Evolutionary conservation across 805 yeast species (phyloP).

Genomic region (Clavispora phyllophila): DNA sequence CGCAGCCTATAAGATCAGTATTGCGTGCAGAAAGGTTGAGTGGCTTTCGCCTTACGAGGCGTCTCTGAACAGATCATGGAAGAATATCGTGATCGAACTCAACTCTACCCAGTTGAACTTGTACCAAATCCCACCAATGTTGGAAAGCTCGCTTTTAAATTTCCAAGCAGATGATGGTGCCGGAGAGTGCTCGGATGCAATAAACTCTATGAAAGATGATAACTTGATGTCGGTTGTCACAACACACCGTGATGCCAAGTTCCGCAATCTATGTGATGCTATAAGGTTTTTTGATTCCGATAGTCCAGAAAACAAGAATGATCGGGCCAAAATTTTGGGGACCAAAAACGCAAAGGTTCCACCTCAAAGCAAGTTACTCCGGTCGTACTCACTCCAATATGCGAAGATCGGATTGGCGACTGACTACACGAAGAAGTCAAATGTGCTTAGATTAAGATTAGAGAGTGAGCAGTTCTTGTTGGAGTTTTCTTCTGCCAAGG

Average conservation of each 20-base stretch:
- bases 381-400: constrained; percentile 77
- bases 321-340: neutral
- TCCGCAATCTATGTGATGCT: constrained; percentile 7
- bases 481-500: constrained; percentile 56
- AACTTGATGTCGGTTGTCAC: constrained; percentile 10
- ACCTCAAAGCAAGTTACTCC: constrained; percentile 25
- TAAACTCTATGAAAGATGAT: constrained; percentile 1
- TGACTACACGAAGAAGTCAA: constrained; percentile 69
- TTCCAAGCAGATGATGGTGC: neutral
- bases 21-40: constrained; percentile 63
- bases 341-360: neutral
- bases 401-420: constrained; percentile 80
- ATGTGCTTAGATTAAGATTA: constrained; percentile 68
- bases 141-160: constrained; percentile 23
- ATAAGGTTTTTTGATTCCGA: constrained; percentile 2
- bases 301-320: neutral
- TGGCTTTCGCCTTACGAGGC: constrained; percentile 74
- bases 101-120: constrained; percentile 84
- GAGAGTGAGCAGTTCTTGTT: constrained; percentile 81
- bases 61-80: constrained; percentile 68
- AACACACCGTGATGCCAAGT: constrained; percentile 6
- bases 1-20: constrained; percentile 55
- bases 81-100: constrained; percentile 58
- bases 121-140: constrained; percentile 39
- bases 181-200: neutral